phyloP scores from a whole-genome alignment of 2,329 filamentous ascomycete genomes.

The Calonectria fujianensis region DNA sequence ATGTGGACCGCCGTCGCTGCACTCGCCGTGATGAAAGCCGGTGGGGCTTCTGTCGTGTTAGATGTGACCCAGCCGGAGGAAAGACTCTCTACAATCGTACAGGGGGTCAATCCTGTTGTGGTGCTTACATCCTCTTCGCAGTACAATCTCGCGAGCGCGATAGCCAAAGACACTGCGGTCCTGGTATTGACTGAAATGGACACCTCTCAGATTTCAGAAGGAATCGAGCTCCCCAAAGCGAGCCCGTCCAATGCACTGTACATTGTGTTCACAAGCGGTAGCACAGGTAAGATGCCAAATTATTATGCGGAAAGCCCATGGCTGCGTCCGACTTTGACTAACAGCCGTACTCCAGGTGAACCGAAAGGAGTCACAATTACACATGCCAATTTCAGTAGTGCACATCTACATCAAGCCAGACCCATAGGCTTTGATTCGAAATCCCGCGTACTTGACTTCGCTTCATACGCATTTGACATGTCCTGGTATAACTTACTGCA shows the following conservation, averaged over 20 bases:
- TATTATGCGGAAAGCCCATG: neutral
- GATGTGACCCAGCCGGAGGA: conserved; percentile 19
- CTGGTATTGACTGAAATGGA: conserved; percentile 14
- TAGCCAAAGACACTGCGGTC: conserved; percentile 16
- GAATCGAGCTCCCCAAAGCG: conserved; percentile 12
- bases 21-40: conserved; percentile 14
- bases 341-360: conserved; percentile 20
- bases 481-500: conserved; percentile 22
- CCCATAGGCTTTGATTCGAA: conserved; percentile 9
- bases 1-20: conserved; percentile 19
- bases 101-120: neutral
- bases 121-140: conserved; percentile 7
- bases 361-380: conserved; percentile 14
- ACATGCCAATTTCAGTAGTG: conserved; percentile 13
- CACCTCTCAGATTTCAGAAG: conserved; percentile 15
- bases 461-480: conserved; percentile 37
- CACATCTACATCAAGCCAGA: conserved; percentile 23
- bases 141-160: neutral
- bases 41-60: conserved; percentile 18
- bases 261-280: conserved; percentile 20
- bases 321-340: conserved; percentile 23
- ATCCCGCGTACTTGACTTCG: conserved; percentile 23
- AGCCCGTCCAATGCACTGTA: conserved; percentile 15
- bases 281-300: conserved; percentile 23
- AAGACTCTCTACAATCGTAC: conserved; percentile 13